phyloP scores from a whole-genome alignment of 116 monocot genomes.

The Thalassia testudinum region DNA sequence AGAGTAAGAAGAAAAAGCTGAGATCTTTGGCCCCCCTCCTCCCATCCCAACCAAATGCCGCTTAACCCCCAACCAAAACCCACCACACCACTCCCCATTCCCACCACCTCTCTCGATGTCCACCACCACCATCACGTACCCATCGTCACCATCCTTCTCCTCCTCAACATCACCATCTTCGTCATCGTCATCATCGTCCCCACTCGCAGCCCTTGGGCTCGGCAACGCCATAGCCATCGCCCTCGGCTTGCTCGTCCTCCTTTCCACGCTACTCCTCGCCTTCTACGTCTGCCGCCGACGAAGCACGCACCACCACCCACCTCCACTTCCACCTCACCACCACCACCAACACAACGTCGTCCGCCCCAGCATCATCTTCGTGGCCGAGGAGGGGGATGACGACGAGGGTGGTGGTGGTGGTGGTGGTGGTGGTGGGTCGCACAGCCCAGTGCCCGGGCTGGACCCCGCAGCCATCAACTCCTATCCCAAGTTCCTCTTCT shows the following conservation, averaged over 20 bases:
- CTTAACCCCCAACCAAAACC: not conserved
- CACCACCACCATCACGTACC: not conserved
- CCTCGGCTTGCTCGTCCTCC: constrained; percentile 41
- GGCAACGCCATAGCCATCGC: constrained; percentile 47
- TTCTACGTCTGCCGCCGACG: constrained; percentile 38
- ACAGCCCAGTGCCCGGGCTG: constrained; percentile 16
- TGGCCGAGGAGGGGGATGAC: constrained; percentile 22
- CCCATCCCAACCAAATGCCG: not conserved
- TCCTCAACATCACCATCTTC: constrained; percentile 7
- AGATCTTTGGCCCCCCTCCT: not conserved
- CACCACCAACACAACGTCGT: constrained; percentile 2
- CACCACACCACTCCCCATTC: not conserved
- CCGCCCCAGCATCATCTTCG: constrained; percentile 32
- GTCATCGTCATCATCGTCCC: constrained; percentile 13
- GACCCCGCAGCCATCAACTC: constrained; percentile 36
- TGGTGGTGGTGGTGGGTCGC: too few species aligned
- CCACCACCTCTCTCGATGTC: not conserved
- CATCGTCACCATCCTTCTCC: not conserved
- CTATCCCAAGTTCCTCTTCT: constrained; percentile 37
- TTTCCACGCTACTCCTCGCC: constrained; percentile 46
- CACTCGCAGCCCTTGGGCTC: constrained; percentile 36
- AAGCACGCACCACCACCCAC: not conserved
- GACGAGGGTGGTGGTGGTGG: constrained; percentile 5
- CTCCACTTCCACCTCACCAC: not conserved
- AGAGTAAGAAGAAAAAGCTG: not conserved